Conservation (phyloP, 495 filamentous ascomycete species). For the Penicillium lagena region DNA sequence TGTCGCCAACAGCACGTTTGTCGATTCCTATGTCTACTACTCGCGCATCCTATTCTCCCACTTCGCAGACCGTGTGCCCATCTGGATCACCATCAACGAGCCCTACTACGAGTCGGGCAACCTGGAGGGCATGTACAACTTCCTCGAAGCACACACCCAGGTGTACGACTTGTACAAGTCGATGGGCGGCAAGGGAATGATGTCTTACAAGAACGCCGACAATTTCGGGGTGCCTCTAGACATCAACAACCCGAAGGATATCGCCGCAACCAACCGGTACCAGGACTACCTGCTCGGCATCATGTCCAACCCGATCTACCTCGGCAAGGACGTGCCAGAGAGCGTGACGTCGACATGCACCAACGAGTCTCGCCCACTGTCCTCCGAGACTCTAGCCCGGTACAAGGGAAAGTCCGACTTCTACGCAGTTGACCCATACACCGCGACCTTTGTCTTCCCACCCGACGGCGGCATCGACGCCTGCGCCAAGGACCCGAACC, state of each 20-base stretch:
- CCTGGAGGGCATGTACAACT: conserved; percentile 22
- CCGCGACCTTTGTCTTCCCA: conserved; percentile 31
- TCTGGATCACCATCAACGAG: conserved; percentile 44
- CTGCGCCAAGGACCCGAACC: conserved; percentile 25
- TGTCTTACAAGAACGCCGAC: conserved; percentile 36
- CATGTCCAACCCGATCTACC: conserved; percentile 33
- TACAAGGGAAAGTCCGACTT: conserved; percentile 32
- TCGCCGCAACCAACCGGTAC: conserved; percentile 29
- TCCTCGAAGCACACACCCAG: conserved; percentile 32
- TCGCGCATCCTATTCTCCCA: conserved; percentile 22
- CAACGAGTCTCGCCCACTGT: too few relatives aligned
- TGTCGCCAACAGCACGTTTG: conserved; percentile 7
- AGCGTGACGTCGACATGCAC: conserved; percentile 2
- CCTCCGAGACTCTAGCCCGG: too few relatives aligned
- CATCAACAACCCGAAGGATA: conserved; percentile 24
- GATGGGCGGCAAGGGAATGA: conserved; percentile 29
- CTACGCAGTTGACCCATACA: conserved; percentile 41
- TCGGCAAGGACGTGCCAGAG: conserved; percentile 35
- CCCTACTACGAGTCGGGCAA: conserved; percentile 27
- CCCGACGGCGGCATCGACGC: conserved; percentile 25
- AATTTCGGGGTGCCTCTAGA: conserved; percentile 35
- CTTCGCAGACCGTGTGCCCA: conserved; percentile 35
- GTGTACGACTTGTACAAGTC: conserved; percentile 35
- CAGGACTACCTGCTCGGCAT: conserved; percentile 33
- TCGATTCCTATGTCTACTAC: conserved; percentile 19